These are phyloP conservation scores for Candida insectalens DNA, from an alignment of 805 yeast species.

Conservation along the genomic window DNA sequence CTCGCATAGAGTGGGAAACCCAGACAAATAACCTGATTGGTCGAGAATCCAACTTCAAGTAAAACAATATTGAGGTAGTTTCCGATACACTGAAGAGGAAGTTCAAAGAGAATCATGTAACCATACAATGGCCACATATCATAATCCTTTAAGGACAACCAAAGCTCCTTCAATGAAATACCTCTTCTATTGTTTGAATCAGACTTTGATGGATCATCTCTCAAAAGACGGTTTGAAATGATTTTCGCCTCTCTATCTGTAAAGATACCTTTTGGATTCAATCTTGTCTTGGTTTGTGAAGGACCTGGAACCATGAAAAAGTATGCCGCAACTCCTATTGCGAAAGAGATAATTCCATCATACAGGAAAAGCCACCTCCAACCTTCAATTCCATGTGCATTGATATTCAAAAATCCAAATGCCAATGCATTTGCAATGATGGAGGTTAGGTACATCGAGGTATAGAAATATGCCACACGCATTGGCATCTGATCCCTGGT, in stretches of 20 bases:
- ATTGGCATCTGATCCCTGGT: constrained; percentile 47
- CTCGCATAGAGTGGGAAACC: too few relatives aligned
- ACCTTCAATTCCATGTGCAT: constrained; percentile 35
- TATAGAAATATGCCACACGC: constrained; percentile 51
- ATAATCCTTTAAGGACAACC: constrained; percentile 34
- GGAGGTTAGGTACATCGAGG: constrained; percentile 39
- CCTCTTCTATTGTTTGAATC: constrained; percentile 56
- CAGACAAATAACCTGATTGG: too few relatives aligned
- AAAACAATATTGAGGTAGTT: too few relatives aligned
- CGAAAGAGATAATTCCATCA: constrained; percentile 46
- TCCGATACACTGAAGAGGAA: too few relatives aligned
- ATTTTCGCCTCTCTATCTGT: constrained; percentile 47
- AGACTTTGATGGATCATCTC: constrained; percentile 58
- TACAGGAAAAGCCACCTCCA: constrained; percentile 66
- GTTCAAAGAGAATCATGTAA: constrained; percentile 16
- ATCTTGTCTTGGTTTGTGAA: constrained; percentile 20
- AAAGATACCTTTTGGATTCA: constrained; percentile 28
- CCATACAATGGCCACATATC: constrained; percentile 39
- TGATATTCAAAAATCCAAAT: constrained; percentile 40
- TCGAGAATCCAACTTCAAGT: too few relatives aligned
- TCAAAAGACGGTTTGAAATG: constrained; percentile 43
- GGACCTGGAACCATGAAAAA: constrained; percentile 25
- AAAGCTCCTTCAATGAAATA: constrained; percentile 29
- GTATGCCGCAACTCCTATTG: constrained; percentile 34
- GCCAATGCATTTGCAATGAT: constrained; percentile 34